Conservation (phyloP, 2,329 filamentous ascomycete species). For the Ilyonectria destructans region DNA sequence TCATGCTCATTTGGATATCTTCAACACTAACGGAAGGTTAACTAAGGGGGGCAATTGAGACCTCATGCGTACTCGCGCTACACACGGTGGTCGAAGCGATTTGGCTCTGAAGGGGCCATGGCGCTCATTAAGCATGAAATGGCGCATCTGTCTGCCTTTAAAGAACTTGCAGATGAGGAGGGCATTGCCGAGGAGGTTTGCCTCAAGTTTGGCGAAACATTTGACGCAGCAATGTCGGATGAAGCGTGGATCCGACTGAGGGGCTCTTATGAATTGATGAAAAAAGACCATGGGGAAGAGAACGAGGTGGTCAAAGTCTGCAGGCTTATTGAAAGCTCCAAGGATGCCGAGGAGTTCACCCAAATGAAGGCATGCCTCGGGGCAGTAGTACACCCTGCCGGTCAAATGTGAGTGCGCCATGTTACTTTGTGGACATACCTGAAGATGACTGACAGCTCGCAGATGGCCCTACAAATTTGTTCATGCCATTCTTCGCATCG, state of each 20-base stretch:
- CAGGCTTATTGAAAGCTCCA: slow-evolving; percentile 21
- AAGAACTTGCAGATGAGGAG: slow-evolving; percentile 21
- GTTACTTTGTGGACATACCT: neutral
- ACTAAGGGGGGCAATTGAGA: slow-evolving; percentile 26
- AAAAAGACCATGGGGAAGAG: slow-evolving; percentile 29
- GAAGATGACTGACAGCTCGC: neutral
- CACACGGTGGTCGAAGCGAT: slow-evolving; percentile 15
- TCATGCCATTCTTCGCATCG: slow-evolving; percentile 27
- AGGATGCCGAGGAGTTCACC: slow-evolving; percentile 28
- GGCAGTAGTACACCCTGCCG: slow-evolving; percentile 24
- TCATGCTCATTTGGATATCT: neutral
- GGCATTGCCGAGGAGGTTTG: slow-evolving; percentile 27
- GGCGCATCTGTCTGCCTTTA: slow-evolving; percentile 28
- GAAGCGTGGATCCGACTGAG: slow-evolving; percentile 28
- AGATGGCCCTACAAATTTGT: slow-evolving; percentile 34
- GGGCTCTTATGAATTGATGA: slow-evolving; percentile 24
- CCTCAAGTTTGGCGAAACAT: slow-evolving; percentile 32
- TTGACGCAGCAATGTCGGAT: slow-evolving; percentile 32
- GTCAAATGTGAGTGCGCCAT: slow-evolving; percentile 23
- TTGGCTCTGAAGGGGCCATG: slow-evolving; percentile 24
- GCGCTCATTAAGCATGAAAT: slow-evolving; percentile 29
- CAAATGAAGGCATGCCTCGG: slow-evolving; percentile 31
- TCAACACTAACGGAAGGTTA: neutral
- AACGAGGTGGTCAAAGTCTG: slow-evolving; percentile 29
- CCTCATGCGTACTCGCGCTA: slow-evolving; percentile 31